Conservation (phyloP, 805 yeast genomes). For the Pichia scutulata region DNA sequence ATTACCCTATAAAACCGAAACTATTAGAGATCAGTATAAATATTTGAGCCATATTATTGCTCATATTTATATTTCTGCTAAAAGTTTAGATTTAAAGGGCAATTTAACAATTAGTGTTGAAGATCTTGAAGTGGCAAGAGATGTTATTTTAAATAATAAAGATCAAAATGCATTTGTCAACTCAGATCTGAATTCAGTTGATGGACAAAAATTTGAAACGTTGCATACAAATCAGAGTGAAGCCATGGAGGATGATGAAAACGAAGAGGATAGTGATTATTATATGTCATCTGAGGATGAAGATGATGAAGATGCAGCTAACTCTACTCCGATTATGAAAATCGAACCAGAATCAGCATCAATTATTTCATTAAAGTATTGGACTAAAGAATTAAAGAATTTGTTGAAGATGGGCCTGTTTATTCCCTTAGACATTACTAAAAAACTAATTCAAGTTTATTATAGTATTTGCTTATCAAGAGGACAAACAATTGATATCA, state of each 20-base stretch:
- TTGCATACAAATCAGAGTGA: conserved; percentile 21
- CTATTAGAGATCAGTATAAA: conserved; percentile 57
- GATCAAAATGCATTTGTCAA: conserved; percentile 47
- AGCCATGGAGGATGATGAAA: conserved; percentile 32
- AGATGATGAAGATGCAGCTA: conserved; percentile 33
- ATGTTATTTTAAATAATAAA: conserved; percentile 19
- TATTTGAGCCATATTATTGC: conserved; percentile 75
- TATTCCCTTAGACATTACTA: conserved; percentile 60
- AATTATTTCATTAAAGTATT: conserved; percentile 65
- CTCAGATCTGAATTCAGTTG: conserved; percentile 27
- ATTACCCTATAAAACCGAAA: conserved; percentile 70
- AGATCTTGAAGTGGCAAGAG: conserved; percentile 45
- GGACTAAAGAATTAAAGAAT: conserved; percentile 80
- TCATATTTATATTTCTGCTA: conserved; percentile 70
- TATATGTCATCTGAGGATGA: conserved; percentile 29
- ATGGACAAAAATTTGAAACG: conserved; percentile 27
- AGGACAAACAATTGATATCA: conserved; percentile 59
- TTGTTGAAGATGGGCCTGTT: conserved; percentile 75
- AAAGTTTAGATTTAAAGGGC: conserved; percentile 69
- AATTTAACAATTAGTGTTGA: conserved; percentile 56
- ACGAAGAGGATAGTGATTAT: conserved; percentile 30
- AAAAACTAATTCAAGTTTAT: conserved; percentile 58
- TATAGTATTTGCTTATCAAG: conserved; percentile 64
- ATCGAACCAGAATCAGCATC: conserved; percentile 62
- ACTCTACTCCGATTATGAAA: conserved; percentile 47